phyloP scores from a whole-genome alignment of 257 asterid species.

The Solanum corneliomulleri region DNA sequence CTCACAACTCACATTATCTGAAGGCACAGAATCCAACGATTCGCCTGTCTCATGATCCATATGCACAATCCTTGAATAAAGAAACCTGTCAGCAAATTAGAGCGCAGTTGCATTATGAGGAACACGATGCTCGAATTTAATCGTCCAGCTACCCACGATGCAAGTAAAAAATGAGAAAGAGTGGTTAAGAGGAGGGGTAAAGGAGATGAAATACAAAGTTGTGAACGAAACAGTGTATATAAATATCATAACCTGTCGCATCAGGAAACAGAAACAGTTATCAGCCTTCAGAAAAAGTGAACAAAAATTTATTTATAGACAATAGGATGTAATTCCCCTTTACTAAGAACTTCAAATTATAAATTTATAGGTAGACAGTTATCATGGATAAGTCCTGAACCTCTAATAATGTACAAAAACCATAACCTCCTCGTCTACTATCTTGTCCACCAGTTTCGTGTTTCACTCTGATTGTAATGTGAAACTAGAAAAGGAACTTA shows the following conservation, averaged over 20 bases:
- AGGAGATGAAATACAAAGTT: background rate
- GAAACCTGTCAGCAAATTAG: background rate
- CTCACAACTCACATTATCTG: conserved; percentile 32
- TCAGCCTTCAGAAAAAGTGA: background rate
- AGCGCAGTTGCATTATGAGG: background rate
- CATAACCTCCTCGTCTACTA: background rate
- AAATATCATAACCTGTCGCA: background rate
- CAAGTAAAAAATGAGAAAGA: background rate
- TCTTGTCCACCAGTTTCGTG: background rate
- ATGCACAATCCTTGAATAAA: conserved; percentile 13
- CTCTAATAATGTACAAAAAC: background rate
- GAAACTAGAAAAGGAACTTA: background rate
- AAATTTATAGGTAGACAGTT: background rate
- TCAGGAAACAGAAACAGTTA: background rate
- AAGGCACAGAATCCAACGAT: conserved; percentile 13
- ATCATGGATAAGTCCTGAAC: background rate
- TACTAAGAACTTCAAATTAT: background rate
- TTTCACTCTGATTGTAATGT: background rate
- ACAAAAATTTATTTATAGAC: background rate
- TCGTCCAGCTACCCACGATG: background rate
- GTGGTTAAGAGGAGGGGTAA: background rate
- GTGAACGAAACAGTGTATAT: background rate
- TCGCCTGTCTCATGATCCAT: conserved; percentile 42
- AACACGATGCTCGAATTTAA: background rate
- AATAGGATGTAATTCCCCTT: background rate